Evolutionary conservation across 2,329 filamentous ascomycete genomes (phyloP).

Genomic region (Colletotrichum somersetense): DNA sequence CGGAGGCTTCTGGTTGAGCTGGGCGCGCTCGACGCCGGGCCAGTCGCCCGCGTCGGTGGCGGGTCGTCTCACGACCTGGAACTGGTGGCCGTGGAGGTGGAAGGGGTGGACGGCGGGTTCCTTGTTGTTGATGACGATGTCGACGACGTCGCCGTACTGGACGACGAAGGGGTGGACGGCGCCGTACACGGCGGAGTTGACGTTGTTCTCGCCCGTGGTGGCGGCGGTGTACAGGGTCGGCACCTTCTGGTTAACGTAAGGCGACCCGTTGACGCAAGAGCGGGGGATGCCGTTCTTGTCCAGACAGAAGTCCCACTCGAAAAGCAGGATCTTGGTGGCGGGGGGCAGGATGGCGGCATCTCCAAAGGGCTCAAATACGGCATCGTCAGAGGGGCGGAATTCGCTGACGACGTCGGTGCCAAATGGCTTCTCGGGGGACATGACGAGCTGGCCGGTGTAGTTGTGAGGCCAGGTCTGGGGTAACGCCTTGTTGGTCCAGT

Average conservation of each 20-base stretch:
- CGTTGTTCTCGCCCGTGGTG: slow-evolving; percentile 62
- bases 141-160: slow-evolving; percentile 54
- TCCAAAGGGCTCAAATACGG: slow-evolving; percentile 69
- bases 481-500: slow-evolving; percentile 50
- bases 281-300: slow-evolving; percentile 73
- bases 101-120: slow-evolving; percentile 63
- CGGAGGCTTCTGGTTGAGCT: slow-evolving; percentile 48
- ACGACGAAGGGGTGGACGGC: slow-evolving; percentile 57
- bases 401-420: slow-evolving; percentile 49
- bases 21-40: slow-evolving; percentile 47
- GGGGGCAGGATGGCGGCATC: slow-evolving; percentile 61
- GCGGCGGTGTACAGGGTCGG: slow-evolving; percentile 80
- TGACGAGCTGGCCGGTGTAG: slow-evolving; percentile 59
- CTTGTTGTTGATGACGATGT: slow-evolving; percentile 64
- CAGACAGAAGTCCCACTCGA: slow-evolving; percentile 69
- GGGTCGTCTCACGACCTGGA: slow-evolving; percentile 63
- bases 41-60: slow-evolving; percentile 53
- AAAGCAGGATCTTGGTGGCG: slow-evolving; percentile 67
- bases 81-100: slow-evolving; percentile 68
- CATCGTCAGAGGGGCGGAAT: slow-evolving; percentile 72
- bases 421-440: slow-evolving; percentile 49
- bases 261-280: slow-evolving; percentile 72
- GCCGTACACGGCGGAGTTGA: slow-evolving; percentile 58
- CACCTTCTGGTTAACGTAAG: slow-evolving; percentile 76
- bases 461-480: slow-evolving; percentile 53